Evolutionary conservation across 306 rosid species (phyloP).

Genomic region (Cyamopsis tetragonoloba): DNA sequence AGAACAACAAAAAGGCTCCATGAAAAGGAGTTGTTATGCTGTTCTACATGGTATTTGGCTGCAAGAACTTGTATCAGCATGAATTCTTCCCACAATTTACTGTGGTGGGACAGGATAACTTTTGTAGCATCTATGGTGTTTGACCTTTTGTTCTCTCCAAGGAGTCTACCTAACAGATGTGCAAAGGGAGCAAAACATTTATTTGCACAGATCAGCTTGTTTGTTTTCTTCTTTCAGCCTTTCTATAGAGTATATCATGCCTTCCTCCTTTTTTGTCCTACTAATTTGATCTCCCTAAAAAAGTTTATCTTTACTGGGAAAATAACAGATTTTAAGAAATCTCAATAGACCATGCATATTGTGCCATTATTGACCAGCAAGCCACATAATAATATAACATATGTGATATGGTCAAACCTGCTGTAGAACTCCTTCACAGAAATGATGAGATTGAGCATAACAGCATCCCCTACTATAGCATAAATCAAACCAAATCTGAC

Average conservation of each 20-base stretch:
- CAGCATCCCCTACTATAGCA: conserved; percentile 71
- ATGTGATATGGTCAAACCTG: conserved; percentile 50
- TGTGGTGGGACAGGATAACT: not conserved
- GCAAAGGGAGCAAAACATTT: not conserved
- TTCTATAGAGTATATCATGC: not conserved
- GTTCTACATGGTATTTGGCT: not conserved
- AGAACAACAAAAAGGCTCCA: not conserved
- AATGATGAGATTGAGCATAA: conserved; percentile 70
- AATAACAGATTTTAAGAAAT: not conserved
- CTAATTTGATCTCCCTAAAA: not conserved
- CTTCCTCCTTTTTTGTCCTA: not conserved
- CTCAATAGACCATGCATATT: not conserved
- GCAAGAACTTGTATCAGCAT: not conserved
- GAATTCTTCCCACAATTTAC: not conserved
- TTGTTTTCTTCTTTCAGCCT: not conserved
- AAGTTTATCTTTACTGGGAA: not conserved
- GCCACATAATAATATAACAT: not conserved
- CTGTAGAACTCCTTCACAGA: conserved; percentile 55
- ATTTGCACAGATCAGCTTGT: not conserved
- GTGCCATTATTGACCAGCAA: conserved; percentile 16
- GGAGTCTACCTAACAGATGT: not conserved
- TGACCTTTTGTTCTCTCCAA: not conserved
- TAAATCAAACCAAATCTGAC: conserved; percentile 77
- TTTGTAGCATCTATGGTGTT: not conserved
- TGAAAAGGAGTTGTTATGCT: not conserved